phyloP scores from a whole-genome alignment of 108 stramenopile species.

The Nitzschia sp. region DNA sequence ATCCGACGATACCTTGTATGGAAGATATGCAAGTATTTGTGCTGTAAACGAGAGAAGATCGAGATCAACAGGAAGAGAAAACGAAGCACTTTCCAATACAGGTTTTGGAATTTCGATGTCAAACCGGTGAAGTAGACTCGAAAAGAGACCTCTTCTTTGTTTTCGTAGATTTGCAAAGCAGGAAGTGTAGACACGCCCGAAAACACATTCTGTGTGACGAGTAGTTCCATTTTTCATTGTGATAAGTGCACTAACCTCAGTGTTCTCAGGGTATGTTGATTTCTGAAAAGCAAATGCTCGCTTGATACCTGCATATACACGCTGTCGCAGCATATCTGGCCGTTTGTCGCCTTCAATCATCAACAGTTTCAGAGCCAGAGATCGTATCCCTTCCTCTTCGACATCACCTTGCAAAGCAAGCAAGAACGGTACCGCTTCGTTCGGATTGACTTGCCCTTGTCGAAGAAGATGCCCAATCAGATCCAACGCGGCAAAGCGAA shows the following conservation, averaged over 20 bases:
- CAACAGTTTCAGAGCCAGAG: conserved; percentile 65
- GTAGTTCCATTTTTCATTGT: conserved; percentile 34
- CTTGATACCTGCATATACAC: conserved; percentile 77
- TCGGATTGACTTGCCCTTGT: conserved; percentile 91
- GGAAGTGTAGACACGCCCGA: conserved; percentile 75
- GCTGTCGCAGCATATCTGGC: conserved; percentile 81
- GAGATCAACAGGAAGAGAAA: conserved; percentile 28
- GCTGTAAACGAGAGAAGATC: conserved; percentile 68
- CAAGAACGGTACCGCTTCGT: conserved; percentile 77
- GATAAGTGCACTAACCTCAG: conserved; percentile 62
- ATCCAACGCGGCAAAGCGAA: conserved; percentile 65
- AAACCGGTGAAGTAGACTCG: conserved; percentile 51
- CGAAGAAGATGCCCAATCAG: conserved; percentile 80
- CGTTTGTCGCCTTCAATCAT: conserved; percentile 81
- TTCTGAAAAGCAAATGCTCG: conserved; percentile 74
- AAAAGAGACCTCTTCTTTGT: conserved; percentile 71
- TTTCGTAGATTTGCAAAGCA: conserved; percentile 66
- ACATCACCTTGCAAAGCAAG: conserved; percentile 89
- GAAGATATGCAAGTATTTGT: conserved; percentile 80
- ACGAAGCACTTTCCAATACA: too few relatives aligned
- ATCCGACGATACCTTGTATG: conserved; percentile 69
- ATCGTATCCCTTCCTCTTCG: conserved; percentile 63
- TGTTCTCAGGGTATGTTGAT: conserved; percentile 50
- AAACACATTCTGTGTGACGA: conserved; percentile 65
- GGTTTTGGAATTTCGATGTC: conserved; percentile 26